A percentile compares a stretch with the other conserved stretches of the same genome.
Conservation (phyloP, 2,329 filamentous ascomycete species). For the Lecanosticta acicola region DNA sequence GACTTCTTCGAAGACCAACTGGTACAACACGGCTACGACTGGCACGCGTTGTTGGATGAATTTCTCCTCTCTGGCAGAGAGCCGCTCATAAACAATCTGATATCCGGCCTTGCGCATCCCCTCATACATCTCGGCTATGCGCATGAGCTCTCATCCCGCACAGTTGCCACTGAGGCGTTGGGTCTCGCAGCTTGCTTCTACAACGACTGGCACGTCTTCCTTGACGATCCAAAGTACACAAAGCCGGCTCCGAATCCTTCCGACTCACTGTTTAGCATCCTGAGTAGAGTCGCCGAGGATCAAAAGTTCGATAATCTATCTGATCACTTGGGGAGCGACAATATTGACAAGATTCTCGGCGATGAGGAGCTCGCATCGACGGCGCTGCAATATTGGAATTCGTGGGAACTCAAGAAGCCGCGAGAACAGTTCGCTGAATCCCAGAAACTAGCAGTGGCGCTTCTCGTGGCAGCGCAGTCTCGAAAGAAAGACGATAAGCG, state of each 20-base stretch:
- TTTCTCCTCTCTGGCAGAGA: constrained; percentile 70
- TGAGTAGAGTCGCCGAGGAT: constrained; percentile 65
- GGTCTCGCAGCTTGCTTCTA: constrained; percentile 60
- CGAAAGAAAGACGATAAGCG: constrained; percentile 41
- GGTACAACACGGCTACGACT: constrained; percentile 71
- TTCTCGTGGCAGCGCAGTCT: constrained; percentile 53
- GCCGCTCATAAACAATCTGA: constrained; percentile 74
- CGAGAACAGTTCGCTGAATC: constrained; percentile 69
- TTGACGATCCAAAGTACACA: constrained; percentile 69
- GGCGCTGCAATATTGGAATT: constrained; percentile 84
- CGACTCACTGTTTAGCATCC: constrained; percentile 62
- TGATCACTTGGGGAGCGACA: constrained; percentile 51
- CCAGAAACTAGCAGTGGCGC: constrained; percentile 51
- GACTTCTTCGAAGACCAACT: constrained; percentile 95
- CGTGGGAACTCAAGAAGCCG: constrained; percentile 68
- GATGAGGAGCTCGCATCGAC: constrained; percentile 65
- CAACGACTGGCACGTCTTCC: constrained; percentile 52
- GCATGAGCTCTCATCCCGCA: constrained; percentile 77
- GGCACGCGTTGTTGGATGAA: constrained; percentile 69
- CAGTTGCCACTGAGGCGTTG: constrained; percentile 83
- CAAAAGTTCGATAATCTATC: constrained; percentile 64
- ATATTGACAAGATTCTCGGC: constrained; percentile 63
- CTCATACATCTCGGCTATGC: constrained; percentile 95
- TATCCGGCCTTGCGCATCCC: constrained; percentile 77
- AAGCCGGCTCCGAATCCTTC: constrained; percentile 55